phyloP scores from a whole-genome alignment of 805 yeast species.

The Hagleromyces aurorensis region DNA sequence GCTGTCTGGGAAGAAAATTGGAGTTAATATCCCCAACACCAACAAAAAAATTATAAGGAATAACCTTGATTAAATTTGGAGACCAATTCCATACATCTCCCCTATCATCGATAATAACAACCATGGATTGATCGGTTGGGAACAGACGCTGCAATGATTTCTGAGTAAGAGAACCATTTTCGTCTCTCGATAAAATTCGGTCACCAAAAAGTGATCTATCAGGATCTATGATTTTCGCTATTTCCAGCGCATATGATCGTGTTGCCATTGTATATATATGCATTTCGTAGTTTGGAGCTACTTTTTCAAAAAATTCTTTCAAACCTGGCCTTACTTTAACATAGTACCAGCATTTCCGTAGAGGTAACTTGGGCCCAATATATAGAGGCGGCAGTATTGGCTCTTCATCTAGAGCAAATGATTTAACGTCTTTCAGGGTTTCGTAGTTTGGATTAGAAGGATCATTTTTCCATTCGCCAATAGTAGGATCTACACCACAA shows the following conservation, averaged over 20 bases:
- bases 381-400: conserved; percentile 48
- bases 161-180: conserved; percentile 85
- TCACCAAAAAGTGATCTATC: conserved; percentile 81
- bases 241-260: conserved; percentile 80
- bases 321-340: conserved; percentile 90
- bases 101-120: conserved; percentile 90
- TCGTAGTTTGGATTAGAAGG: conserved; percentile 77
- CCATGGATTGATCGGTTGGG: conserved; percentile 96
- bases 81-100: conserved; percentile 99
- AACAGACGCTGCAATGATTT: conserved; percentile 82
- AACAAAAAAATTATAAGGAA: conserved; percentile 92
- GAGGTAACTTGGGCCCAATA: conserved; percentile 52
- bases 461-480: conserved; percentile 92
- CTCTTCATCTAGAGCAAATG: conserved; percentile 75
- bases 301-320: conserved; percentile 55
- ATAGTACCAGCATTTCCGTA: conserved; percentile 74
- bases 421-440: conserved; percentile 71
- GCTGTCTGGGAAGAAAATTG: conserved; percentile 79
- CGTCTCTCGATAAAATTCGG: conserved; percentile 86
- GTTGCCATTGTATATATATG: conserved; percentile 99
- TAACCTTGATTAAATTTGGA: conserved; percentile 79
- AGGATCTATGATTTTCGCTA: conserved; percentile 89
- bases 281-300: conserved; percentile 67
- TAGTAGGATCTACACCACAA: conserved; percentile 96
- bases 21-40: conserved; percentile 97